phyloP scores from a whole-genome alignment of 352 stramenopile species.

The Phytophthora melonis region DNA sequence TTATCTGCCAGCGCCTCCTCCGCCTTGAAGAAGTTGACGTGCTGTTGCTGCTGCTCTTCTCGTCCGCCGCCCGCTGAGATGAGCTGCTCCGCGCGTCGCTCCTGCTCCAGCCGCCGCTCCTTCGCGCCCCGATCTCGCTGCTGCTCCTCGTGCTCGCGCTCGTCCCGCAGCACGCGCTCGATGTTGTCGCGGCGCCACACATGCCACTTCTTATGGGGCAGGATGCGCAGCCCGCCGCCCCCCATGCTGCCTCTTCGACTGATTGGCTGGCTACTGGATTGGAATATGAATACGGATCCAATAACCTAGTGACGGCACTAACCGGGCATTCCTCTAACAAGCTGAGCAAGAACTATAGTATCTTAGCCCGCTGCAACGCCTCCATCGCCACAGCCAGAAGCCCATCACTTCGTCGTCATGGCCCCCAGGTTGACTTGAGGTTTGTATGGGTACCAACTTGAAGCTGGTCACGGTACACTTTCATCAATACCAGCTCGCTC shows the following conservation, averaged over 20 bases:
- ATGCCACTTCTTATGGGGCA: conserved; percentile 88
- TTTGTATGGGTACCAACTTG: too few relatives aligned
- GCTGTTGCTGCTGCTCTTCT: conserved; percentile 8
- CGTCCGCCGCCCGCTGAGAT: neutral
- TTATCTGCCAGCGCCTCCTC: conserved; percentile 25
- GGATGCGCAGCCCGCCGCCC: conserved; percentile 69
- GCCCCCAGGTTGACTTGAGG: too few relatives aligned
- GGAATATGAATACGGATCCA: too few relatives aligned
- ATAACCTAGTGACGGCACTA: too few relatives aligned
- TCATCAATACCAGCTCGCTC: too few relatives aligned
- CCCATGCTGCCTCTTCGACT: conserved; percentile 45
- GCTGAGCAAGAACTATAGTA: too few relatives aligned
- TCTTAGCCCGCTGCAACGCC: too few relatives aligned
- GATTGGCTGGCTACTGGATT: neutral
- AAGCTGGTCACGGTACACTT: too few relatives aligned
- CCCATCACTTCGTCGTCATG: too few relatives aligned
- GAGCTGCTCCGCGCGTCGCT: conserved; percentile 50
- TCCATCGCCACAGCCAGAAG: too few relatives aligned
- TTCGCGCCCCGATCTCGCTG: conserved; percentile 25
- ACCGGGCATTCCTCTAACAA: too few relatives aligned
- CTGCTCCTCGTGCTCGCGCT: conserved; percentile 56
- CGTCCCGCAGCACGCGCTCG: conserved; percentile 77
- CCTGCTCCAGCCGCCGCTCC: conserved; percentile 43
- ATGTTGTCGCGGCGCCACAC: conserved; percentile 89
- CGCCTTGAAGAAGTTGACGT: conserved; percentile 57